Percentiles rank a stretch among this genome's conserved stretches.
phyloP scores from a whole-genome alignment of 768 basidiomycete species.

The Mycena latifolia region DNA sequence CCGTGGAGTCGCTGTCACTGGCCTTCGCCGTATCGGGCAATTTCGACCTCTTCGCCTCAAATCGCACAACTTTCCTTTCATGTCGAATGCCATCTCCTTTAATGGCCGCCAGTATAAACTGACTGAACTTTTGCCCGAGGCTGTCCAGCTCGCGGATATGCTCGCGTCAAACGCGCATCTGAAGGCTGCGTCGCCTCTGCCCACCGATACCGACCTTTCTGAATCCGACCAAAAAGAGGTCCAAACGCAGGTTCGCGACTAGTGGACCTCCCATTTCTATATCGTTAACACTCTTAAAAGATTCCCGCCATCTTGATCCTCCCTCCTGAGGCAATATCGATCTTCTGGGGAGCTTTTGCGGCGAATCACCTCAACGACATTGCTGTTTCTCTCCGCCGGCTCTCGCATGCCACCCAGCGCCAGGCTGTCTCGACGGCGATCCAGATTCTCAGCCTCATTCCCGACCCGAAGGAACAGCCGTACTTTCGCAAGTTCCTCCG shows the following conservation, averaged over 20 bases:
- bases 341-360: slow-evolving; percentile 35
- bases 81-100: slow-evolving; percentile 15
- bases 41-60: background rate
- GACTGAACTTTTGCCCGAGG: slow-evolving; percentile 14
- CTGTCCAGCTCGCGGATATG: slow-evolving; percentile 11
- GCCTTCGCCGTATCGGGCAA: no score
- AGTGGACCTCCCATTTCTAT: background rate
- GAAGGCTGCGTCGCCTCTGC: slow-evolving; percentile 20
- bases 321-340: slow-evolving; percentile 23
- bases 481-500: slow-evolving; percentile 39
- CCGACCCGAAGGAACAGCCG: slow-evolving; percentile 36
- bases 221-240: slow-evolving; percentile 25
- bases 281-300: background rate
- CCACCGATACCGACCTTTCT: slow-evolving; percentile 25
- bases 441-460: slow-evolving; percentile 36
- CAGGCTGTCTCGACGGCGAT: slow-evolving; percentile 32
- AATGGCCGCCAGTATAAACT: slow-evolving; percentile 27
- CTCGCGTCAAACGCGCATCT: slow-evolving; percentile 28
- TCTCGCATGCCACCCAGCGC: slow-evolving; percentile 34
- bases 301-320: slow-evolving; percentile 29
- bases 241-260: slow-evolving; percentile 19
- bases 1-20: no score
- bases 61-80: background rate
- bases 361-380: slow-evolving; percentile 34
- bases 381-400: slow-evolving; percentile 25